These are phyloP conservation scores for Platanthera guangdongensis DNA, from an alignment of 106 monocot genomes.

Conservation along the genomic window DNA sequence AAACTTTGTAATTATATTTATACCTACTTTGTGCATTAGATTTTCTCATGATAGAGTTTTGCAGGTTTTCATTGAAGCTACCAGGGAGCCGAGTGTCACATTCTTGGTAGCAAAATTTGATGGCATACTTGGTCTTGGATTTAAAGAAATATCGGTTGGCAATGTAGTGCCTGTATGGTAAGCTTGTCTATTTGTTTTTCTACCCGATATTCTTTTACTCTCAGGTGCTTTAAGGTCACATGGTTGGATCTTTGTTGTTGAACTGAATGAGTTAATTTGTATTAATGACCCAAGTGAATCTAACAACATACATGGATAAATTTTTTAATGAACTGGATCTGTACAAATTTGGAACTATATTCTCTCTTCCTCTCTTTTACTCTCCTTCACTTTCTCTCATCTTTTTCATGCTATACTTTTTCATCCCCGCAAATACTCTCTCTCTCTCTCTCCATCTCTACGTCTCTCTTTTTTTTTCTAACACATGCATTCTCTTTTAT, in stretches of 20 bases:
- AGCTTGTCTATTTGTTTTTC: not conserved
- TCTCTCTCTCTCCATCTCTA: too few species aligned
- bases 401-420: too few species aligned
- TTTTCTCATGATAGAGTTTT: not conserved
- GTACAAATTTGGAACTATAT: too few species aligned
- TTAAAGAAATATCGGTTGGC: conserved; percentile 58
- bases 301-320: too few species aligned
- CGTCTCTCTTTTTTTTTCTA: too few species aligned
- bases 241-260: not conserved
- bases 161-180: conserved; percentile 49
- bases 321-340: too few species aligned
- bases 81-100: conserved; percentile 47
- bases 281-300: too few species aligned
- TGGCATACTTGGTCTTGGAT: conserved; percentile 64
- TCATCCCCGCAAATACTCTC: too few species aligned
- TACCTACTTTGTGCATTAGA: not conserved
- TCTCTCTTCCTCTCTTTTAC: too few species aligned
- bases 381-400: too few species aligned
- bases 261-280: too few species aligned
- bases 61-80: conserved; percentile 63
- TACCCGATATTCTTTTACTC: not conserved
- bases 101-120: conserved; percentile 59
- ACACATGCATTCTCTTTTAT: too few species aligned
- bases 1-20: not conserved
- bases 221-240: not conserved